These are phyloP conservation scores for Dicorynia guianensis DNA, from an alignment of 306 rosid species.

Conservation along the genomic window DNA sequence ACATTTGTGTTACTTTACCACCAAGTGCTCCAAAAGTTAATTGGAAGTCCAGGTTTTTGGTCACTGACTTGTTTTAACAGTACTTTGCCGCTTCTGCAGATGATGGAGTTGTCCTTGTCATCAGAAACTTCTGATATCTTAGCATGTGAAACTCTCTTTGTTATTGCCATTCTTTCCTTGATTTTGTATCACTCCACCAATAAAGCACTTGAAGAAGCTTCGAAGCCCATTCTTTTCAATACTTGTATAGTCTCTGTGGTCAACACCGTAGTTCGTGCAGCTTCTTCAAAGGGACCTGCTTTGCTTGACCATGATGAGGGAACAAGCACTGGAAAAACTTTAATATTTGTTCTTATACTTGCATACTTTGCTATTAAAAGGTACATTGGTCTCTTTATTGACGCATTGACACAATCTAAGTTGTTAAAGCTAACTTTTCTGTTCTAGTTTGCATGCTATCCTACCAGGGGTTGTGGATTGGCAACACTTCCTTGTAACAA, in stretches of 20 bases:
- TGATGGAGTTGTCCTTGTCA: slow-evolving; percentile 58
- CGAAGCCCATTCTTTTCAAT: slow-evolving; percentile 72
- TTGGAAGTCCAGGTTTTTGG: not conserved
- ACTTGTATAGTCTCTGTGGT: slow-evolving; percentile 57
- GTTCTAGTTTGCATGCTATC: slow-evolving; percentile 66
- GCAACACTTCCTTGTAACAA: slow-evolving; percentile 66
- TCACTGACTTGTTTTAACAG: slow-evolving; percentile 45
- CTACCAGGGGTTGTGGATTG: slow-evolving; percentile 77
- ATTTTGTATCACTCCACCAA: slow-evolving; percentile 75
- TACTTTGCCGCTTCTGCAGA: slow-evolving; percentile 54
- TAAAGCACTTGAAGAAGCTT: slow-evolving; percentile 69
- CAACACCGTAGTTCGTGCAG: slow-evolving; percentile 58
- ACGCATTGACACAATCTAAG: not conserved
- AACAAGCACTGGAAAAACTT: slow-evolving; percentile 61
- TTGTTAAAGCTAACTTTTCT: slow-evolving; percentile 37
- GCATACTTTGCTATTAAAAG: slow-evolving; percentile 75
- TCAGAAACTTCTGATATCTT: slow-evolving; percentile 49
- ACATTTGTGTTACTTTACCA: not conserved
- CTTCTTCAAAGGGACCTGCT: slow-evolving; percentile 81
- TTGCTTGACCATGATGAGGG: slow-evolving; percentile 72
- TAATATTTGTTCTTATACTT: slow-evolving; percentile 69
- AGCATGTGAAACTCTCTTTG: slow-evolving; percentile 61
- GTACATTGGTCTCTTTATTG: slow-evolving; percentile 44
- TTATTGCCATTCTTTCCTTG: slow-evolving; percentile 70
- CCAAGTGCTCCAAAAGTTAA: not conserved